These are phyloP conservation scores for Leccinum pachyderme DNA, from an alignment of 1,284 basidiomycete species.

Conservation along the genomic window DNA sequence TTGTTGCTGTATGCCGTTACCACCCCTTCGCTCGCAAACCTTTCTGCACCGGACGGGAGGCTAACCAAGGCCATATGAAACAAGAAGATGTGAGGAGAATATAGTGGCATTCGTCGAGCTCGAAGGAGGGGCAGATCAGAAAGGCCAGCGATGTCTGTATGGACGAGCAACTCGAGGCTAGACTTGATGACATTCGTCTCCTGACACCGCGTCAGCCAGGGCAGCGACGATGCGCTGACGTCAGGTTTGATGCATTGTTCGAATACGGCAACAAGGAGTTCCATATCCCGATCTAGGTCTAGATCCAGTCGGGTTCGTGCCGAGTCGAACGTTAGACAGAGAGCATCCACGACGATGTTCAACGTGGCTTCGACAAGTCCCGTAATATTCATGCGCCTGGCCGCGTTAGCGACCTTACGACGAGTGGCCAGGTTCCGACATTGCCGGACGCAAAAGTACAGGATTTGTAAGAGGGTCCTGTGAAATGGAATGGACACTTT, in stretches of 20 bases:
- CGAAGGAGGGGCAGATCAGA: constrained; percentile 62
- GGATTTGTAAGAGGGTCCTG: constrained; percentile 72
- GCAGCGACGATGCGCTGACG: constrained; percentile 59
- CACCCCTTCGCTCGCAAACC: constrained; percentile 81
- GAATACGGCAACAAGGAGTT: constrained; percentile 78
- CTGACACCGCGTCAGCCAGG: constrained; percentile 81
- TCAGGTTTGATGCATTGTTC: constrained; percentile 73
- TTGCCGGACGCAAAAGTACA: constrained; percentile 75
- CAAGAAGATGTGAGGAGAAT: constrained; percentile 72
- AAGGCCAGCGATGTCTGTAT: constrained; percentile 67
- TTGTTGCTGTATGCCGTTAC: constrained; percentile 84
- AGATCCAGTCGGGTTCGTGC: constrained; percentile 56
- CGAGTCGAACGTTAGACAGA: constrained; percentile 67
- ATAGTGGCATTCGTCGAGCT: constrained; percentile 61
- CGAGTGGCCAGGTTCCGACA: constrained; percentile 49
- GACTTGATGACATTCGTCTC: constrained; percentile 78
- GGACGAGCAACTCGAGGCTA: constrained; percentile 73
- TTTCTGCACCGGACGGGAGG: constrained; percentile 75
- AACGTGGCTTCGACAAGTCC: constrained; percentile 63
- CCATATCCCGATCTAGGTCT: constrained; percentile 77
- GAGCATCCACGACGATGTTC: constrained; percentile 64
- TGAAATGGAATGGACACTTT: constrained; percentile 72
- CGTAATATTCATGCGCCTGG: constrained; percentile 57
- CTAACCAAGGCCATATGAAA: constrained; percentile 88
- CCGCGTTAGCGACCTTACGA: constrained; percentile 53